Percentiles rank a stretch among this genome's conserved stretches.
phyloP scores from a whole-genome alignment of 495 filamentous ascomycete species.

The Hypoxylon rickii region DNA sequence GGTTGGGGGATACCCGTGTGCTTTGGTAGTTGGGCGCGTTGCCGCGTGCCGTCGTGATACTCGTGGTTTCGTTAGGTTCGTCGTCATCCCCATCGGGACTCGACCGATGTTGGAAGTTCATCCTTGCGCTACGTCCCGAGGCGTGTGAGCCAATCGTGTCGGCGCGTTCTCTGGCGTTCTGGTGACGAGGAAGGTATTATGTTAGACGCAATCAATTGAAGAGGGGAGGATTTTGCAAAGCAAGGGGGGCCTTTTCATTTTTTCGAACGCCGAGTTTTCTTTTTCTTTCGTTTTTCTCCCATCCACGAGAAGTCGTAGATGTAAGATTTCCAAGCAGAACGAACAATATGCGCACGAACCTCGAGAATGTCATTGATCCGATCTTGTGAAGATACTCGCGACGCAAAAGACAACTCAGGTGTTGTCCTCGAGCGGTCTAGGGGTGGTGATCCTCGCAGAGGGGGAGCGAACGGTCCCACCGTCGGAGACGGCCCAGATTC shows the following conservation, averaged over 20 bases:
- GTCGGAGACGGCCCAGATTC: constrained; percentile 22
- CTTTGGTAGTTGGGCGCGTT: constrained; percentile 41
- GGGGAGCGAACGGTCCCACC: constrained; percentile 23
- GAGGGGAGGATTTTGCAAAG: not conserved
- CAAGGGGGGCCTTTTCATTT: constrained; percentile 6
- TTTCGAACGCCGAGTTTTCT: not conserved
- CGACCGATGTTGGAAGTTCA: constrained; percentile 27
- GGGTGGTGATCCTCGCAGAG: constrained; percentile 20
- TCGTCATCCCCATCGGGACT: constrained; percentile 30
- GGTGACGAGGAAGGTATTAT: not conserved
- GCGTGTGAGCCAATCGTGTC: constrained; percentile 29
- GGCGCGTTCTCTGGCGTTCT: constrained; percentile 39
- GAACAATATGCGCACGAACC: constrained; percentile 36
- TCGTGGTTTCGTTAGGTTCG: constrained; percentile 37
- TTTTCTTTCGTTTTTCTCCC: not conserved
- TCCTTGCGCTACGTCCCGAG: constrained; percentile 17
- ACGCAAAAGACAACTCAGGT: constrained; percentile 1
- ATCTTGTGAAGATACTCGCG: constrained; percentile 43
- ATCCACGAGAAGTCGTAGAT: no score
- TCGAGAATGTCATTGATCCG: constrained; percentile 51
- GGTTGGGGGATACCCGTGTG: constrained; percentile 35
- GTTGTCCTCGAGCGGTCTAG: constrained; percentile 17
- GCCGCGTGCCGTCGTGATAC: constrained; percentile 37
- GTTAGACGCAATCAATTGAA: constrained; percentile 14
- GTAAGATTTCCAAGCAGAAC: no score